Evolutionary conservation across 225 moss, liverwort and hornwort genomes (phyloP), one percentile per base, ranked within the genome.

Genomic region (Bryum argenteum): DNA sequence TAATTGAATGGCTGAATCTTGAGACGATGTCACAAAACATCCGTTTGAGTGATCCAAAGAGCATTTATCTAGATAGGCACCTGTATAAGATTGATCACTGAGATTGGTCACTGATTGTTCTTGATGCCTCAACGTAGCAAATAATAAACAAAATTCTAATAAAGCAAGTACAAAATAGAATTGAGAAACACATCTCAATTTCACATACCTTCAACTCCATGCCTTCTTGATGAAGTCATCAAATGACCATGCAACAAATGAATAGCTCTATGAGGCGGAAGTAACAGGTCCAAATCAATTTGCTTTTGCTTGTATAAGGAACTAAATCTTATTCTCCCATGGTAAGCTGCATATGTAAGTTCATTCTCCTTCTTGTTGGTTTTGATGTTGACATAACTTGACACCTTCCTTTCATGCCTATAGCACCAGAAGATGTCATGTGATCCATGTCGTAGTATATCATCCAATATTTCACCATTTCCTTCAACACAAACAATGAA

Each of bases 391-490:
- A 71, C 18, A 16, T 71, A 51, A 8, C 39, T 18, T 1, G 19
- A 41, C 40, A 61, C n/a, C 10, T 61, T 61, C n/a, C 39, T 61
- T 18, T 61, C 39, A 61, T 61, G 40, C 11, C 19, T 1, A 39
- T 33, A 60, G 9, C 38, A 61, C 61, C 10, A 59, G 8, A 61
- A 61, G 10, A 61, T 61, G 39, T 61, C 39, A 61, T 61, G 61
- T 18, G 40, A 61, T 61, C 61, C 40, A 61, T 61, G 38, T 11
- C 40, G 3, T 40, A 40, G 5, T n/a, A 40, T 2, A 61, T 61
- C n/a, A 13, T 61, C 40, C 18, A 61, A 19, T 4, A 61, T 19
- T 39, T 61, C 40, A 39, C 40, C 4, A 41, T 40, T 61, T 19
- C 40, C 40, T 41, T 11, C 18, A 40, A 19, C 26, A 26, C 10